Evolutionary conservation across 805 yeast species (phyloP).

Genomic region (Deakozyma indianensis): DNA sequence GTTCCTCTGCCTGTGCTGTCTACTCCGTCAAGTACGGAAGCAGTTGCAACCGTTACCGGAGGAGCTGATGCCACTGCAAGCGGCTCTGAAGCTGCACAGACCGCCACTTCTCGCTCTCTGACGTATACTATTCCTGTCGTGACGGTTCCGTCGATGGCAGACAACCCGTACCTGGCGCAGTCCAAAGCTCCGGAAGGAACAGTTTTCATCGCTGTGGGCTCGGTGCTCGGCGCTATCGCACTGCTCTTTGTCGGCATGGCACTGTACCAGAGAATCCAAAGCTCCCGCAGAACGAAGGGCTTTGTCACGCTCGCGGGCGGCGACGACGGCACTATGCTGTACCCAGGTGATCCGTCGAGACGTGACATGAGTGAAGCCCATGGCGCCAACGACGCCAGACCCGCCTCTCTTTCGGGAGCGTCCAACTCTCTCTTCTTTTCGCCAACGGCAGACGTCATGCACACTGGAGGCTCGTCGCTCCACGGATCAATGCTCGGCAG

Average conservation of each 20-base stretch:
- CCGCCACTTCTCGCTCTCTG: slow-evolving; percentile 40
- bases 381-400: slow-evolving; percentile 9
- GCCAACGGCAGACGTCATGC: slow-evolving; percentile 65
- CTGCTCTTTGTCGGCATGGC: slow-evolving; percentile 25
- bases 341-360: slow-evolving; percentile 4
- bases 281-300: slow-evolving; percentile 21
- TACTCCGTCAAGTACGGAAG: no score
- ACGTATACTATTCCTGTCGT: slow-evolving; percentile 63
- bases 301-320: slow-evolving; percentile 1
- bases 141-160: slow-evolving; percentile 40
- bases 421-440: slow-evolving; percentile 42
- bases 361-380: slow-evolving; percentile 2
- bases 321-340: slow-evolving; percentile 5
- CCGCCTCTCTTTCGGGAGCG: slow-evolving; percentile 2
- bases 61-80: no score
- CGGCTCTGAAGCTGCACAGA: no score
- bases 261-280: neutral
- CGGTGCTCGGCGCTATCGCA: slow-evolving; percentile 46
- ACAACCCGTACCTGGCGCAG: slow-evolving; percentile 51
- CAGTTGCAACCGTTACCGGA: no score
- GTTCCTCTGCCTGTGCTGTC: no score
- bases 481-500: slow-evolving; percentile 6
- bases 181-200: slow-evolving; percentile 53
- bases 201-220: slow-evolving; percentile 71
- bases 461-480: slow-evolving; percentile 19